Evolutionary conservation across 1,139 yeast genomes (phyloP).

Genomic region (Suhomyces kunorum): DNA sequence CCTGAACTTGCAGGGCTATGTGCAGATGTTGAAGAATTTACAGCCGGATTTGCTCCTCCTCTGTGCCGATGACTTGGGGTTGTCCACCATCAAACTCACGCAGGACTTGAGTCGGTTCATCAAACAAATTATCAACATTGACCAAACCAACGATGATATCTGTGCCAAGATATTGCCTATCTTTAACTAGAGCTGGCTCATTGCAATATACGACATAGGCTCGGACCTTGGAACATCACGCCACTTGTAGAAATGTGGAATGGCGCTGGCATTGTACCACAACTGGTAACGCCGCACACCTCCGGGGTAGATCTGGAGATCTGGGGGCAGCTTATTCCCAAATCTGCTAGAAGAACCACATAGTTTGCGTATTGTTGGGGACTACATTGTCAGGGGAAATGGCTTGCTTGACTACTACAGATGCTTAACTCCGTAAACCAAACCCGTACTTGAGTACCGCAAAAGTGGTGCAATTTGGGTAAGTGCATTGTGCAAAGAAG

Average conservation of each 20-base stretch:
- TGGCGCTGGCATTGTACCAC: too few relatives aligned
- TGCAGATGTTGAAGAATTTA: conserved; percentile 42
- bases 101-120: conserved; percentile 44
- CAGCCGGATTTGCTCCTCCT: conserved; percentile 46
- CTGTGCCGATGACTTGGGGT: conserved; percentile 49
- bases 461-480: too few relatives aligned
- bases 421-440: too few relatives aligned
- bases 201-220: not conserved
- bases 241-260: not conserved
- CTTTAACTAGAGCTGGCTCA: conserved; percentile 19
- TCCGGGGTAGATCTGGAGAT: too few relatives aligned
- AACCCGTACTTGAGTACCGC: too few relatives aligned
- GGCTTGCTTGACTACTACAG: too few relatives aligned
- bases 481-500: too few relatives aligned
- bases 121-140: conserved; percentile 38
- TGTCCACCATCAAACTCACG: conserved; percentile 30
- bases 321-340: too few relatives aligned
- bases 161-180: conserved; percentile 29
- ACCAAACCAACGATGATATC: conserved; percentile 35
- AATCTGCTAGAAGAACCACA: too few relatives aligned
- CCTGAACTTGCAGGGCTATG: conserved; percentile 45
- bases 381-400: too few relatives aligned
- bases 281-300: not conserved
- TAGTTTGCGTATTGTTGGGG: too few relatives aligned
- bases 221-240: not conserved